Base-by-base conservation (phyloP, 768 basidiomycete species). In the Rhizopogon vesiculosus region DNA sequence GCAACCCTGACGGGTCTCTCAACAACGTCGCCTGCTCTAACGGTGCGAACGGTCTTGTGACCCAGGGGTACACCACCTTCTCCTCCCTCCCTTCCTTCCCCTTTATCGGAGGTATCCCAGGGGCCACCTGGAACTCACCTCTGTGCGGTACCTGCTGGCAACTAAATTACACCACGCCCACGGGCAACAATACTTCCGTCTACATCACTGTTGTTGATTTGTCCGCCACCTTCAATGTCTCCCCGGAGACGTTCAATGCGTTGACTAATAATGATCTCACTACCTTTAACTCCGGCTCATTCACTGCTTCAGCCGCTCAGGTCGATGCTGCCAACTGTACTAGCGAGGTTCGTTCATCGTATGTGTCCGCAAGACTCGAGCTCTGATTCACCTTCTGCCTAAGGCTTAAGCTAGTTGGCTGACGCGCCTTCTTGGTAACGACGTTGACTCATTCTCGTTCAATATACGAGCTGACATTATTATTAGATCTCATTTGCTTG, bases 11-110 rank as follows among this genome's bases (percentile, higher is more conserved):
- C 25, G 25, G 25, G 25, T 25, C 25, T 25, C 25, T 25, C 25
- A 25, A 25, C 25, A 25, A 25, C 25, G 25, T 25, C 4, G 25
- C 25, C 25, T 25, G 13, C 40, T 19, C 43, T 42, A 41, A 62
- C 33, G 64, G 64, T 8, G 16, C 22, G 3, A 57, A 64, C 35
- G 63, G 63, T 15, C 53, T 64, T 25, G 29, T 57, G 13, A 57
- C 54, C 22, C 51, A 54, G 51, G 56, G 49, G 8, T 64, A 42
- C 53, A 15, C 54, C n/a, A 59, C 45, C 29, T 51, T 66, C 28
- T 25, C 25, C 25, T 56, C 60, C 16, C 45, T 58, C 1, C 56
- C 56, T 13, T 49, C 31, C 9, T 58, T 40, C 31, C 56, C 57
- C 39, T 46, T 50, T 41, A 41, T 58, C 12, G 35, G 33, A n/a